Evolutionary conservation across 805 yeast species (phyloP).

Genomic region (Myxozyma neotropica): DNA sequence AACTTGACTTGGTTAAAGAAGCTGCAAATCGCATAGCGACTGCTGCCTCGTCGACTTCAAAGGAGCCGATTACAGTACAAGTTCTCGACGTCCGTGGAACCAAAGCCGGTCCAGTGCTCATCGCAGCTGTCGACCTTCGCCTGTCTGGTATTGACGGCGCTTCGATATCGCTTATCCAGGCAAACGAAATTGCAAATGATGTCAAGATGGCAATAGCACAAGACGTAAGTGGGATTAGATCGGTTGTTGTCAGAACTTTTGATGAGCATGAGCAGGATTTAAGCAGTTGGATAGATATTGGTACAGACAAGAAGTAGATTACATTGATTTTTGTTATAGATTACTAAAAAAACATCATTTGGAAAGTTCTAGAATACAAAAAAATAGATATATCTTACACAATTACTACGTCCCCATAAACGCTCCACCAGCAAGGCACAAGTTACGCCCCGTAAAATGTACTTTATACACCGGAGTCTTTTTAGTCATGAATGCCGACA

Average conservation of each 20-base stretch:
- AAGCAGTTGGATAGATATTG: conserved; percentile 18
- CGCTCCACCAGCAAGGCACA: conserved; percentile 93
- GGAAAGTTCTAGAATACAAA: no score
- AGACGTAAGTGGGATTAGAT: conserved; percentile 17
- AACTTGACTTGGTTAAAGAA: conserved; percentile 5
- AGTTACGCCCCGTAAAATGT: conserved; percentile 84
- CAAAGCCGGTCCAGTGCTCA: conserved; percentile 31
- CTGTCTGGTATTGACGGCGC: neutral
- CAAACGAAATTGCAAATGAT: conserved; percentile 17
- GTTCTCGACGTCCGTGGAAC: conserved; percentile 23
- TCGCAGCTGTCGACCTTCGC: conserved; percentile 25
- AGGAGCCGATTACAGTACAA: neutral
- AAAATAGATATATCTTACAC: neutral
- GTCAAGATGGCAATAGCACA: conserved; percentile 11
- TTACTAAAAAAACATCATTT: no score
- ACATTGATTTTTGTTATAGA: no score
- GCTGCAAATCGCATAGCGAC: conserved; percentile 1
- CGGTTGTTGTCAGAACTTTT: conserved; percentile 21
- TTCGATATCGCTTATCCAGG: conserved; percentile 12
- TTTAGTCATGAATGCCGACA: conserved; percentile 92
- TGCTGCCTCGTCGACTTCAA: neutral
- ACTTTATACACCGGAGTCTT: conserved; percentile 92
- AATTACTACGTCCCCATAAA: conserved; percentile 49
- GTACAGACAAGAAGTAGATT: neutral
- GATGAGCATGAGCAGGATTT: conserved; percentile 19